phyloP scores from a whole-genome alignment of 345 rosid species.

The Dipteronia dyeriana region DNA sequence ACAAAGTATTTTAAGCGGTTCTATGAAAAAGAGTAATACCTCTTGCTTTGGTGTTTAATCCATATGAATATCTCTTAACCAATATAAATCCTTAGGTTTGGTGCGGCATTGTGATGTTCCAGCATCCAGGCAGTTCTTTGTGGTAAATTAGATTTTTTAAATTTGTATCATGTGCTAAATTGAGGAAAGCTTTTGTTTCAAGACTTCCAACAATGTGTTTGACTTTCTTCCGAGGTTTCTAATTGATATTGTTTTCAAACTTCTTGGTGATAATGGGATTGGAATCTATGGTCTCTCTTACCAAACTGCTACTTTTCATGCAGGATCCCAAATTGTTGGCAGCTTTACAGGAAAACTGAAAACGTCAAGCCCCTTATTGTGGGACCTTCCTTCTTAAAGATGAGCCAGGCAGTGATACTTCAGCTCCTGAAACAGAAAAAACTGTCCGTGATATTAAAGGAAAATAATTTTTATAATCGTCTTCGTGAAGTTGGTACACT shows the following conservation, averaged over 20 bases:
- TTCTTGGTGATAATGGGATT: no score
- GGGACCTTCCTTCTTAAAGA: slow-evolving; percentile 97
- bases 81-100: neutral
- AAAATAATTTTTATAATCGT: slow-evolving; percentile 66
- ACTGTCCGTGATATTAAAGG: slow-evolving; percentile 68
- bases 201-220: neutral
- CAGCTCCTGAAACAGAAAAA: slow-evolving; percentile 73
- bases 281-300: slow-evolving; percentile 15
- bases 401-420: slow-evolving; percentile 72
- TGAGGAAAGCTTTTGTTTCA: neutral
- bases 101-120: neutral
- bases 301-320: slow-evolving; percentile 13
- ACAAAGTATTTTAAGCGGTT: no score
- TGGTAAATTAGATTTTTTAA: neutral
- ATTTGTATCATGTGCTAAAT: neutral
- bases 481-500: slow-evolving; percentile 98
- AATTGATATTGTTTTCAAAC: neutral
- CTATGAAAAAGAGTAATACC: no score
- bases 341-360: slow-evolving; percentile 89
- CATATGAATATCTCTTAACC: neutral
- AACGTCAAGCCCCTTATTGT: slow-evolving; percentile 95
- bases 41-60: neutral
- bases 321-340: slow-evolving; percentile 92
- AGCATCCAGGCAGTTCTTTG: neutral
- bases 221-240: neutral